phyloP scores from a whole-genome alignment of 73 alveolate species.

The Blepharisma stoltei region DNA sequence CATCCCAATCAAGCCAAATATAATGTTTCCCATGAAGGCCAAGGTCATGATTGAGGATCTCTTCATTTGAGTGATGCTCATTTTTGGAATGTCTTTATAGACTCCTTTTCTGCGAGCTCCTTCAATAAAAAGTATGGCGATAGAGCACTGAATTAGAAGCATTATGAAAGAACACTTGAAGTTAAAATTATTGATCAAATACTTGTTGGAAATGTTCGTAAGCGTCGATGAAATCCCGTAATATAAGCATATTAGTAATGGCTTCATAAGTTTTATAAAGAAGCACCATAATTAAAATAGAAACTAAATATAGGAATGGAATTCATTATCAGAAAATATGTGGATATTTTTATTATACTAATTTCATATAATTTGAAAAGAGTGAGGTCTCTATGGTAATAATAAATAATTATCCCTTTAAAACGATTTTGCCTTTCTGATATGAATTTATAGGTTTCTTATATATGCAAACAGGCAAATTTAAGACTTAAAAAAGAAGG shows the following conservation, averaged over 20 bases:
- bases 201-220: slow-evolving; percentile 12
- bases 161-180: not conserved
- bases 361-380: too few relatives aligned
- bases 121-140: not conserved
- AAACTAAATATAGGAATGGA: too few relatives aligned
- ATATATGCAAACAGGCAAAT: too few relatives aligned
- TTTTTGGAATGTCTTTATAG: not conserved
- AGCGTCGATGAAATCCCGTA: slow-evolving; percentile 11
- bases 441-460: too few relatives aligned
- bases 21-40: not conserved
- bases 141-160: not conserved
- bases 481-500: too few relatives aligned
- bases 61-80: not conserved
- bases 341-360: too few relatives aligned
- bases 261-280: too few relatives aligned
- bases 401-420: too few relatives aligned
- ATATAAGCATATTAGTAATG: not conserved
- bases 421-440: too few relatives aligned
- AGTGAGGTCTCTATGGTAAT: too few relatives aligned
- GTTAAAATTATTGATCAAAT: not conserved
- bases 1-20: slow-evolving; percentile 20
- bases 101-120: not conserved
- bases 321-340: too few relatives aligned
- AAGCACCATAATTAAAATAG: too few relatives aligned
- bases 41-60: not conserved